A percentile compares a stretch with the other conserved stretches of the same genome.
phyloP scores from a whole-genome alignment of 331 rosid genomes.

The Quercus tomentella region DNA sequence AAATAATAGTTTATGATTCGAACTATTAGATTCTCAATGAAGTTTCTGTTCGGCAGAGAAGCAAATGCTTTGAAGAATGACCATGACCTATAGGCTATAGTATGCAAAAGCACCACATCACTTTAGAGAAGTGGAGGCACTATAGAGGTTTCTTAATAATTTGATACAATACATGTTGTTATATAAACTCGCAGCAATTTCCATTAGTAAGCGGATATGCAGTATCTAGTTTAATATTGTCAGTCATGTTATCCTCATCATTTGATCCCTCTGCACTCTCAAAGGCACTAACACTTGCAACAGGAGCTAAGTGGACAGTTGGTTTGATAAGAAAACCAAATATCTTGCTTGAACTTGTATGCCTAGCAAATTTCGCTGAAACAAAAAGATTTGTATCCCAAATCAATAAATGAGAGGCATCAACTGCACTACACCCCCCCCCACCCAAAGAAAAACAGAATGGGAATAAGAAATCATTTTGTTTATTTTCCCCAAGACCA shows the following conservation, averaged over 20 bases:
- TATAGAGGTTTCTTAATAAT: too few species aligned
- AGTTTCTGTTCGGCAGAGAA: too few species aligned
- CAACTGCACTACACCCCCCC: neutral
- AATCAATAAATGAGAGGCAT: conserved; percentile 3
- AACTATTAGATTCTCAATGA: too few species aligned
- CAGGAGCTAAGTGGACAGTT: conserved; percentile 81
- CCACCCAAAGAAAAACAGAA: neutral
- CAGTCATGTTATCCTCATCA: conserved; percentile 60
- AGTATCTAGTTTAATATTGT: conserved; percentile 41
- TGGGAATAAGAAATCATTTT: neutral
- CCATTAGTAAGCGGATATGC: conserved; percentile 65
- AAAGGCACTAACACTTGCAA: conserved; percentile 81
- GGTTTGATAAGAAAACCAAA: conserved; percentile 40
- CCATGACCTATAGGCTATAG: too few species aligned
- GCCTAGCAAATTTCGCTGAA: conserved; percentile 56
- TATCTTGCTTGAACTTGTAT: conserved; percentile 49
- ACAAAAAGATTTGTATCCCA: conserved; percentile 15
- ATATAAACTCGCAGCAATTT: conserved; percentile 49
- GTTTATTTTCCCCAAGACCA: neutral
- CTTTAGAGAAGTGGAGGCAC: too few species aligned
- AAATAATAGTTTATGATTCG: too few species aligned
- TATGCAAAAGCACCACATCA: too few species aligned
- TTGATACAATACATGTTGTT: neutral
- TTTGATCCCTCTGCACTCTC: conserved; percentile 89
- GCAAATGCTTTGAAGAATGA: too few species aligned